phyloP scores from a whole-genome alignment of 2,329 filamentous ascomycete species.

The Exophiala xenobiotica region DNA sequence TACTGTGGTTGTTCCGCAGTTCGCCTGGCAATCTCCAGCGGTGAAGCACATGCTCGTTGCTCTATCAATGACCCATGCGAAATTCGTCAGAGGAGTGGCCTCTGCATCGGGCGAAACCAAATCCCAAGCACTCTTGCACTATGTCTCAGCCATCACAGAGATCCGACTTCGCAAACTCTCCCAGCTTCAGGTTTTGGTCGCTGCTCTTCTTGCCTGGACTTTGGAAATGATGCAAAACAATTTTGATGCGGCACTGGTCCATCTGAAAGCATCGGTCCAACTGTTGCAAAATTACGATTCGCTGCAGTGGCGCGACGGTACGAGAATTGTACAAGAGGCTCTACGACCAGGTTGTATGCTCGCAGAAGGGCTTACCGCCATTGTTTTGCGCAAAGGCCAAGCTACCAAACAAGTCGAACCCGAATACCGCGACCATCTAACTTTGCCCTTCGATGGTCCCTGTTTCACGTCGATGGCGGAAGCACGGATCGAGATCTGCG shows the following conservation, averaged over 20 bases:
- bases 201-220: constrained; percentile 12
- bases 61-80: constrained; percentile 7
- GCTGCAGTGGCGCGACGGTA: not conserved
- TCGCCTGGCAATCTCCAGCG: constrained; percentile 4
- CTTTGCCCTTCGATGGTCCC: not conserved
- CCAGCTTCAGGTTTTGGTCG: constrained; percentile 9
- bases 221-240: constrained; percentile 14
- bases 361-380: constrained; percentile 4
- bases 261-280: constrained; percentile 1
- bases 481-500: not conserved
- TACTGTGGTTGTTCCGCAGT: constrained; percentile 10
- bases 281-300: not conserved
- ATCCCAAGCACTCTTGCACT: constrained; percentile 3
- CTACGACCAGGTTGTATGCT: constrained; percentile 1
- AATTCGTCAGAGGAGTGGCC: constrained; percentile 1
- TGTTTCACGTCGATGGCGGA: constrained; percentile 5
- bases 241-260: not conserved
- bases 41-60: constrained; percentile 15
- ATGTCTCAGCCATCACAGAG: constrained; percentile 10
- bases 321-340: not conserved
- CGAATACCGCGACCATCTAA: constrained; percentile 3
- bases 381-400: constrained; percentile 2
- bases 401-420: not conserved
- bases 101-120: not conserved
- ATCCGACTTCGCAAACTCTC: constrained; percentile 5